These are phyloP conservation scores for Exophiala xenobiotica DNA, from an alignment of 2,329 filamentous ascomycete species.

Conservation along the genomic window DNA sequence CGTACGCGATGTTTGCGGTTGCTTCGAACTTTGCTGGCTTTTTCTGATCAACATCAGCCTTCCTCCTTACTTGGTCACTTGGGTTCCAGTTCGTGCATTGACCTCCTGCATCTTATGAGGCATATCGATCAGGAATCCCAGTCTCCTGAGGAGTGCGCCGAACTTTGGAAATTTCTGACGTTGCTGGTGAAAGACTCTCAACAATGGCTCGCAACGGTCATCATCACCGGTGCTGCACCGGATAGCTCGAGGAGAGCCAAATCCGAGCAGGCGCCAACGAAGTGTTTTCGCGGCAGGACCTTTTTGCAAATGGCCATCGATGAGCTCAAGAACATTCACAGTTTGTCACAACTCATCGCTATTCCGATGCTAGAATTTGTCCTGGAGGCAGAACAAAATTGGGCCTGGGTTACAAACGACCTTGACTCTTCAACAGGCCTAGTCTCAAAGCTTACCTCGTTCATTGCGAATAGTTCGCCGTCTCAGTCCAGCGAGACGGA, in stretches of 20 bases:
- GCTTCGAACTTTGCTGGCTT: conserved; percentile 12
- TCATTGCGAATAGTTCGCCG: conserved; percentile 62
- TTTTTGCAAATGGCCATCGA: conserved; percentile 73
- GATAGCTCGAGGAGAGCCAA: conserved; percentile 64
- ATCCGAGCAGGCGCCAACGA: conserved; percentile 43
- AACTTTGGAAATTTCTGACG: conserved; percentile 82
- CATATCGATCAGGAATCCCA: conserved; percentile 64
- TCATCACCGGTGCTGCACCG: conserved; percentile 84
- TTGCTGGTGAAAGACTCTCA: conserved; percentile 85
- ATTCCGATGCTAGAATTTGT: conserved; percentile 83
- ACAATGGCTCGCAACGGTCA: conserved; percentile 92
- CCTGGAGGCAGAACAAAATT: conserved; percentile 84
- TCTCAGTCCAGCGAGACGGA: conserved; percentile 48
- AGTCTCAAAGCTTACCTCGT: conserved; percentile 68
- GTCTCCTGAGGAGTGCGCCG: conserved; percentile 39
- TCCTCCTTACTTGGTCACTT: conserved; percentile 73
- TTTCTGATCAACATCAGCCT: conserved; percentile 16
- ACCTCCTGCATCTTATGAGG: conserved; percentile 76
- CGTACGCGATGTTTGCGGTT: conserved; percentile 12
- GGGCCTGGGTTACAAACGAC: conserved; percentile 88
- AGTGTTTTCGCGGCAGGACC: conserved; percentile 54
- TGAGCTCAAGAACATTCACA: conserved; percentile 64
- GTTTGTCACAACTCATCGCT: conserved; percentile 64
- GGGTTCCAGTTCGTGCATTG: conserved; percentile 75
- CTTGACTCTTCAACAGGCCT: conserved; percentile 73